phyloP scores from a whole-genome alignment of 495 filamentous ascomycete genomes.

The Penicillium paradoxum region DNA sequence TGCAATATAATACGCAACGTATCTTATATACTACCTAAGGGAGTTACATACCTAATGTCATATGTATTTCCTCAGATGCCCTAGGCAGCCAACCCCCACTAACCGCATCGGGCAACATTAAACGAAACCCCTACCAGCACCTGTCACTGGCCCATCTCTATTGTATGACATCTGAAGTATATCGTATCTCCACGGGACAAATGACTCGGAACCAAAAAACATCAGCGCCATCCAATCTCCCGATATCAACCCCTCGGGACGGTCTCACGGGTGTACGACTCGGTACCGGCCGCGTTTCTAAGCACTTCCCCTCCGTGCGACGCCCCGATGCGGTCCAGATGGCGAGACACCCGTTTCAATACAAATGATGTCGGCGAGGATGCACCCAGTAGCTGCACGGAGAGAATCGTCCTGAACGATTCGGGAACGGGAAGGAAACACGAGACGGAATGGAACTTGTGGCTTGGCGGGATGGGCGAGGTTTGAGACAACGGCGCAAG shows the following conservation, averaged over 20 bases:
- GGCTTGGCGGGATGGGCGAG: not conserved
- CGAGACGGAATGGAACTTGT: not conserved
- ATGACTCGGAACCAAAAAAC: too few relatives aligned
- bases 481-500: not conserved
- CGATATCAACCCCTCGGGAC: too few relatives aligned
- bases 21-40: too few relatives aligned
- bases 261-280: not conserved
- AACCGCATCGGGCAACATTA: not conserved
- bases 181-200: too few relatives aligned
- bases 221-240: too few relatives aligned
- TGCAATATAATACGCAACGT: too few relatives aligned
- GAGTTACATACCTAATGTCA: too few relatives aligned
- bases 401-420: not conserved
- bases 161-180: too few relatives aligned
- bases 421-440: not conserved
- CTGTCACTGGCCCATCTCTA: not conserved
- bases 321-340: not conserved
- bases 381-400: not conserved
- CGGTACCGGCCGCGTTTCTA: slow-evolving; percentile 2
- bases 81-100: not conserved
- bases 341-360: too few relatives aligned
- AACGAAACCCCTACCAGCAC: not conserved
- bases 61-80: not conserved
- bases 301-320: not conserved
- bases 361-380: too few relatives aligned